phyloP scores from a whole-genome alignment of 2,329 filamentous ascomycete species.

The Cladosporium sp. region DNA sequence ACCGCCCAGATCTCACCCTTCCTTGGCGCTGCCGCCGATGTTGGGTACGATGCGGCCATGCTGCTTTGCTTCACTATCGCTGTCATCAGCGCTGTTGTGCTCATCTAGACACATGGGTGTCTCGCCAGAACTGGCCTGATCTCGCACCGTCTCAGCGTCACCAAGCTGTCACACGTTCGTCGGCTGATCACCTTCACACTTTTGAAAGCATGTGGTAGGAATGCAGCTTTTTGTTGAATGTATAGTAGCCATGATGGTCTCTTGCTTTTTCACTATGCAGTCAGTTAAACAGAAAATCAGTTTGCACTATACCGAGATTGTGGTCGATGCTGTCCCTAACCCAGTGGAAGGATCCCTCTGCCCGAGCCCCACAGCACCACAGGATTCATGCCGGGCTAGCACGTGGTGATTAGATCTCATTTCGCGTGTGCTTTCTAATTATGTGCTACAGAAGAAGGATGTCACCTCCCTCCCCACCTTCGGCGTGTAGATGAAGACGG shows the following conservation, averaged over 20 bases:
- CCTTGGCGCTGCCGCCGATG: constrained; percentile 19
- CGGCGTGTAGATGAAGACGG: constrained; percentile 12
- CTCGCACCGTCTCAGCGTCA: neutral
- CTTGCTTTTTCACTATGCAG: constrained; percentile 5
- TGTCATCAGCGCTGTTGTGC: constrained; percentile 22
- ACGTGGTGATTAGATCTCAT: neutral
- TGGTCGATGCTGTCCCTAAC: neutral
- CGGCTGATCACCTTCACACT: constrained; percentile 8
- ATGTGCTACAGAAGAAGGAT: neutral
- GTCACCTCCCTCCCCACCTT: neutral
- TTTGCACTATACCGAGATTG: constrained; percentile 1
- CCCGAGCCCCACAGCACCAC: neutral
- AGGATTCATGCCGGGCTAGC: neutral
- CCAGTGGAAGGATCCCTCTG: neutral
- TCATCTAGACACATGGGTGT: constrained; percentile 20
- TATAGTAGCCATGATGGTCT: constrained; percentile 11
- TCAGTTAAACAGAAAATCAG: constrained; percentile 5
- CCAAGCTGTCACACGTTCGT: neutral
- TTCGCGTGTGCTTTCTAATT: neutral
- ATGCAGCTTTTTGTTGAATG: constrained; percentile 15
- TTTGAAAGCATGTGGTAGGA: constrained; percentile 17
- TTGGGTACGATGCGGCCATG: constrained; percentile 19
- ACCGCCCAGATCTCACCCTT: constrained; percentile 20
- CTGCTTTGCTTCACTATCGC: constrained; percentile 24
- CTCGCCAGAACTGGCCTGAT: neutral